A percentile compares a stretch with the other conserved stretches of the same genome.
phyloP scores from a whole-genome alignment of 805 yeast species.

The Candida sanyiensis region DNA sequence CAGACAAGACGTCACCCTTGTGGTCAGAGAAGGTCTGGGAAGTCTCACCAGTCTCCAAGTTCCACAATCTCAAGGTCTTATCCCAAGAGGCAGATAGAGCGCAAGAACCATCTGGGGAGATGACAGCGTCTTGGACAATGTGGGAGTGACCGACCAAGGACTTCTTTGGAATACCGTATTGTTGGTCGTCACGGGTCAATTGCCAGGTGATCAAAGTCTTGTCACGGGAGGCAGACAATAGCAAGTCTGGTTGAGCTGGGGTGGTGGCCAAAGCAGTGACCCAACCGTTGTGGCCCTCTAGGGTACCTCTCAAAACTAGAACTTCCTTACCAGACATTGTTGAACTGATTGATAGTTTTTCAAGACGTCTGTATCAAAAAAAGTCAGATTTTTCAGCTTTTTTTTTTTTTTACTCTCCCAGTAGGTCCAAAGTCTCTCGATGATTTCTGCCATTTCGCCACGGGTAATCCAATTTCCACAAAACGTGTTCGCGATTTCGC shows the following conservation, averaged over 20 bases:
- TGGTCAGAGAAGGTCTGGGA: conserved; percentile 96
- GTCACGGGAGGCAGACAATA: conserved; percentile 98
- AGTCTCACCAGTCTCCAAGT: conserved; percentile 88
- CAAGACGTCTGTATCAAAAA: background rate
- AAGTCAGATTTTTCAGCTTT: too few species aligned
- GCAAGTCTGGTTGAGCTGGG: conserved; percentile 95
- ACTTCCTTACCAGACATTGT: conserved; percentile 85
- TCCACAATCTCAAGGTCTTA: conserved; percentile 98
- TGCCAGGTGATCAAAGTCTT: conserved; percentile 98
- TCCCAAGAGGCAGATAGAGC: conserved; percentile 99
- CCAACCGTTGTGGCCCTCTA: conserved; percentile 97
- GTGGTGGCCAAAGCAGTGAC: conserved; percentile 98
- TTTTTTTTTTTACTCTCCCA: too few species aligned
- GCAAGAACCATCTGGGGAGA: conserved; percentile 96
- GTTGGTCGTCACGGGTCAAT: conserved; percentile 91
- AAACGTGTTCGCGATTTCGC: background rate
- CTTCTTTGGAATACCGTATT: conserved; percentile 97
- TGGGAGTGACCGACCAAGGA: conserved; percentile 98
- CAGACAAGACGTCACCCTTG: conserved; percentile 95
- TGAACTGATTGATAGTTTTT: conserved; percentile 7
- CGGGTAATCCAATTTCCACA: background rate
- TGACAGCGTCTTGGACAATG: conserved; percentile 96
- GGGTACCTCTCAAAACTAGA: conserved; percentile 99
- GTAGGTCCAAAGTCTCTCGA: too few species aligned
- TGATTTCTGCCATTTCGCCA: conserved; percentile 6